Percentiles rank a stretch among this genome's conserved stretches.
These are phyloP conservation scores for Strobilomyces confusus DNA, from an alignment of 768 basidiomycete genomes.

Conservation along the genomic window DNA sequence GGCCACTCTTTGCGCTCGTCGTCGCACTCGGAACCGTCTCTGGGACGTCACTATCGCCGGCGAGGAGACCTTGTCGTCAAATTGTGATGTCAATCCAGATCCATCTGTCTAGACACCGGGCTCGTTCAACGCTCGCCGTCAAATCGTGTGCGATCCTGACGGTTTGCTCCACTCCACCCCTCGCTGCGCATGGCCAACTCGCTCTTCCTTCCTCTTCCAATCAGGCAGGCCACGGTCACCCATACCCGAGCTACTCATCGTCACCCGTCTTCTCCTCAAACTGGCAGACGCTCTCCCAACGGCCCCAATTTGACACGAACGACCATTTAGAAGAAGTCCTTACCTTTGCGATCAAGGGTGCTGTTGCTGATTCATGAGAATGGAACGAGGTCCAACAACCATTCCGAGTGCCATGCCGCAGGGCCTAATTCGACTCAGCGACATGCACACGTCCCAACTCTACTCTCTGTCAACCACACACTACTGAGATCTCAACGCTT, in stretches of 20 bases:
- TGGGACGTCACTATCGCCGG: not conserved
- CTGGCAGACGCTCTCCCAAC: constrained; percentile 8
- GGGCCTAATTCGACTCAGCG: constrained; percentile 28
- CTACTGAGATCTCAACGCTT: constrained; percentile 9
- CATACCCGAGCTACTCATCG: constrained; percentile 16
- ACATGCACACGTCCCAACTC: constrained; percentile 16
- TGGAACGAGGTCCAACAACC: constrained; percentile 25
- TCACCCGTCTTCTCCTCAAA: not conserved
- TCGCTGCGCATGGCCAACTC: constrained; percentile 4
- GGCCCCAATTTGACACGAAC: constrained; percentile 18
- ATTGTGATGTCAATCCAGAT: constrained; percentile 8
- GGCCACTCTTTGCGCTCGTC: not conserved
- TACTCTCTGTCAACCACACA: constrained; percentile 17
- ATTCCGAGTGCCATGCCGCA: constrained; percentile 22
- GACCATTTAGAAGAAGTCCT: constrained; percentile 20
- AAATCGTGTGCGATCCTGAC: not conserved
- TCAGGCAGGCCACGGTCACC: not conserved
- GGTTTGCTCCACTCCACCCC: constrained; percentile 9
- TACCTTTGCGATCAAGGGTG: constrained; percentile 26
- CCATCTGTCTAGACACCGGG: not conserved
- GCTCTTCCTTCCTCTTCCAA: not conserved
- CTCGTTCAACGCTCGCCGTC: not conserved
- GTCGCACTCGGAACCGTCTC: not conserved
- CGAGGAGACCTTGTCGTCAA: not conserved
- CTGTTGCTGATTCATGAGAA: constrained; percentile 25